Base-by-base conservation (phyloP, 805 yeast genomes). In the Saccharomycopsis schoenii region DNA sequence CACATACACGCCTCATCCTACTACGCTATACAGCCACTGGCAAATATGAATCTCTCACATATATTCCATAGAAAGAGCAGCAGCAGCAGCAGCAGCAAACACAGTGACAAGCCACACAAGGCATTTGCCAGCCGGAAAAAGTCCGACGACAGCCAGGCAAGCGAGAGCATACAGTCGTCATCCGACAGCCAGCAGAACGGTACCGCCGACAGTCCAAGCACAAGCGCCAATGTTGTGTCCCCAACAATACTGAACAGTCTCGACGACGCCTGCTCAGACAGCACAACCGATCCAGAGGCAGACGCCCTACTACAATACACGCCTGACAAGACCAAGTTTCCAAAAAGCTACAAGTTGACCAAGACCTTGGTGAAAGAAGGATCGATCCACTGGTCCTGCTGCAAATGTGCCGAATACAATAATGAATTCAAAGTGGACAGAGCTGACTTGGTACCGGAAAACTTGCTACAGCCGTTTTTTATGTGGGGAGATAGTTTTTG, bases 401-500 rank as follows among this genome's bases (percentile, higher is more conserved):
- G 65, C 54, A 58, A 42, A 43, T 63, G 65, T 37, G 63, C 62
- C 4, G 47, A 56, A 14, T 17, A 21, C 19, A 56, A 37, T 19
- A 63, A 63, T 42, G 37, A 25, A 8, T 61, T 61, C 40, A 37
- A 37, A 9, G 62, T 63, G 24, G 42, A 39, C 12, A 29, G 55
- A 17, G 56, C 29, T 34, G 64, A 63, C 5, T 50, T 63, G 50
- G 60, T 55, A 3, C 47, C 58, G 9, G 61, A 58, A 17, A 60
- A 52, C 29, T 58, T 61, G 50, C 10, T 21, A 4, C 60, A 60
- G 50, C 65, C 65, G 19, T 63, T 63, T 21, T 63, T 39, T 21
- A 39, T 52, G 15, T 63, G 65, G 65, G 64, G 64, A 4, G 65
- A 63, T 24, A 59, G 62, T 41, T 63, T 61, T 39, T 63, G 65